Base-by-base conservation (phyloP, 2,329 filamentous ascomycete genomes). In the Diaporthe ampelina region DNA sequence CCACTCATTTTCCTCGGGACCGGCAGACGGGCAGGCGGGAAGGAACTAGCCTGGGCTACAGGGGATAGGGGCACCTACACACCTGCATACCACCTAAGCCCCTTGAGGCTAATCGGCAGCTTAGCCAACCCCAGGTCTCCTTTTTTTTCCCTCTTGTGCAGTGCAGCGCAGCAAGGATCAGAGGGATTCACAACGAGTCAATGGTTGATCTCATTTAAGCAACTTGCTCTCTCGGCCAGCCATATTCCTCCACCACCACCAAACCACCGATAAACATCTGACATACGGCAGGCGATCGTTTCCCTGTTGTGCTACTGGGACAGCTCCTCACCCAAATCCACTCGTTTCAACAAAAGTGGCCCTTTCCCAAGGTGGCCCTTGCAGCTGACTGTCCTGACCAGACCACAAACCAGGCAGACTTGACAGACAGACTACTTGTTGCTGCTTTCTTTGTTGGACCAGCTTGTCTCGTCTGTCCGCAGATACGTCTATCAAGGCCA, bases 311-410 rank as follows among this genome's bases (percentile, higher is more conserved):
- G 29, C 15, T 37, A 29, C 61, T 67, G 61, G 45, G 45, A 45
- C 29, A 48, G 21, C 61, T 65, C 43, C 45, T 67, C 61, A 37
- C 29, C 45, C 45, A 37, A 29, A 37, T 67, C 45, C 61, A 45
- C 45, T 67, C 61, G 61, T 67, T 67, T 67, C 61, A 67, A 52
- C 61, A 67, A 67, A 67, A 67, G 61, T 67, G 61, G 61, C 29
- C 45, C 61, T 35, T 4, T 13, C 29, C 59, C 59, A 35, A 48
- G 40, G 37, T 32, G 40, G 40, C 24, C 40, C 40, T 29, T 48
- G 57, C 57, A 40, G 37, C n/a, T n/a, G n/a, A n/a, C n/a, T n/a
- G n/a, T n/a, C n/a, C n/a, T n/a, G n/a, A n/a, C n/a, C n/a, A n/a
- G n/a, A 40, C 37, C 37, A 29, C 29, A 29, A 29, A 3, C 29